Evolutionary conservation across 73 alveolate genomes (phyloP).

Genomic region (Uronychia binucleata): DNA sequence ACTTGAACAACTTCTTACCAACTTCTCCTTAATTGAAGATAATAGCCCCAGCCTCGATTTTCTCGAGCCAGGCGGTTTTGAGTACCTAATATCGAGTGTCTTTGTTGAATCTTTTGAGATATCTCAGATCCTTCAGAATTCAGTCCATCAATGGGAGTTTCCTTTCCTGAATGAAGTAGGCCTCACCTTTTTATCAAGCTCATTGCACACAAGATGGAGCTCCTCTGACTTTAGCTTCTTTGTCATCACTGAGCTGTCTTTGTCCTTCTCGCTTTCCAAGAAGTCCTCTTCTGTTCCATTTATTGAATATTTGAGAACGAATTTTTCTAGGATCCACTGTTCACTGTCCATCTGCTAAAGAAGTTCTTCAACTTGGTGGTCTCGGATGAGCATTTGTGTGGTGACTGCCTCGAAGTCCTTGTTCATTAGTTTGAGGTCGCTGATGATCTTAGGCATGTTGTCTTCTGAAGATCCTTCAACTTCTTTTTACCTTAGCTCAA

Average conservation of each 20-base stretch:
- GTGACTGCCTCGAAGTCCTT: neutral
- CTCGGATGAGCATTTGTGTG: neutral
- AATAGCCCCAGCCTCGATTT: neutral
- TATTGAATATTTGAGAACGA: neutral
- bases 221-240: neutral
- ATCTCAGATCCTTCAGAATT: neutral
- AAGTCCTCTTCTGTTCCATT: neutral
- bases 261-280: neutral
- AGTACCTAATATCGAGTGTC: neutral
- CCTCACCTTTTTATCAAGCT: neutral
- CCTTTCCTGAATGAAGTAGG: neutral
- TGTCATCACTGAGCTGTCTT: neutral
- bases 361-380: neutral
- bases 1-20: neutral
- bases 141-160: neutral
- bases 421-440: neutral
- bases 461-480: neutral
- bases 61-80: neutral
- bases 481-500: neutral
- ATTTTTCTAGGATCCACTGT: neutral
- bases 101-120: neutral
- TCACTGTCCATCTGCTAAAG: neutral
- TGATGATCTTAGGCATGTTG: neutral
- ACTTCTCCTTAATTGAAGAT: constrained; percentile 51
- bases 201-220: neutral